A percentile compares a stretch with the other conserved stretches of the same genome.
phyloP scores from a whole-genome alignment of 495 filamentous ascomycete species.

The Xylaria bambusicola region DNA sequence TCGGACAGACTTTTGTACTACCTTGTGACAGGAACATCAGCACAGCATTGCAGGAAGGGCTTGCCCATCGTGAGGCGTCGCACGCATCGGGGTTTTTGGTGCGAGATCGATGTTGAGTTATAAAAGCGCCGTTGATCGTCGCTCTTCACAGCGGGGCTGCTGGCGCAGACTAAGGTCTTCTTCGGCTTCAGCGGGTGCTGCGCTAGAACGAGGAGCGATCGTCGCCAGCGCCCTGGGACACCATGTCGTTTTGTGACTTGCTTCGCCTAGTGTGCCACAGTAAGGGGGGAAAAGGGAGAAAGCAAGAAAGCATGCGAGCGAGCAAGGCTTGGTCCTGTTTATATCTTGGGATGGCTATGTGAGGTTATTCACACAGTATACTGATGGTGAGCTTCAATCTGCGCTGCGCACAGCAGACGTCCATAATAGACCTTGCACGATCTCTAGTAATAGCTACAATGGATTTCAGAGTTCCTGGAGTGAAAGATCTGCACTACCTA shows the following conservation, averaged over 20 bases:
- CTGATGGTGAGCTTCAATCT: not conserved
- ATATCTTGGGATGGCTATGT: not conserved
- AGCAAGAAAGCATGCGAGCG: no score
- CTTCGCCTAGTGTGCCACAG: no score
- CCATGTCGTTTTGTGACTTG: no score
- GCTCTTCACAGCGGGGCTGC: not conserved
- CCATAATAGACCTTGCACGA: no score
- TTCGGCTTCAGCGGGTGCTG: constrained; percentile 3
- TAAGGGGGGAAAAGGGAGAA: no score
- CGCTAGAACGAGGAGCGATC: constrained; percentile 15
- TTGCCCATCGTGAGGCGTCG: not conserved
- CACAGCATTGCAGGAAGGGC: constrained; percentile 7
- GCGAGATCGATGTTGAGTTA: constrained; percentile 11
- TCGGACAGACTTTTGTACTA: not conserved
- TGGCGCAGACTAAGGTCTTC: not conserved
- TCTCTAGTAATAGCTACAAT: no score
- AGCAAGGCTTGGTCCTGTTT: not conserved
- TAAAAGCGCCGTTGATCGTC: not conserved
- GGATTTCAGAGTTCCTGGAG: no score
- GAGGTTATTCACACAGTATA: constrained; percentile 13
- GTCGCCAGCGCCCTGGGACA: constrained; percentile 7
- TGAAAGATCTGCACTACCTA: no score
- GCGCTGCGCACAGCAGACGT: no score
- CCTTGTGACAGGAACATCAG: constrained; percentile 5
- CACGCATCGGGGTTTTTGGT: constrained; percentile 15